Base-by-base conservation (phyloP, 2,329 filamentous ascomycete species). In the Dactylellina leptospora region DNA sequence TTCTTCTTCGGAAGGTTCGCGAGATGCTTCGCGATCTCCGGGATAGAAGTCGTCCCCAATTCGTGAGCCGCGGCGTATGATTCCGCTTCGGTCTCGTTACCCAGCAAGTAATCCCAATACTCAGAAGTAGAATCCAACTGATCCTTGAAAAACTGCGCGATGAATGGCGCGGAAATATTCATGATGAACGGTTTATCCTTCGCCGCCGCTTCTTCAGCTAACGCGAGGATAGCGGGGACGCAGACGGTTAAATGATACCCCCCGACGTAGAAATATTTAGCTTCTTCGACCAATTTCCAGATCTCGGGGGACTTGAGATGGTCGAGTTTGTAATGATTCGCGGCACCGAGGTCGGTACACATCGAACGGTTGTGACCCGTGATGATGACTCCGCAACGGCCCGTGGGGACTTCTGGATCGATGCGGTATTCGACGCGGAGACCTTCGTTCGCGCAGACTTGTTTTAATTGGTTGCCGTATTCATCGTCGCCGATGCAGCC, bases 191-290 rank as follows among this genome's bases (percentile, higher is more conserved):
- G 84, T 87, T 99, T 99, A 86, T 97, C 89, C 81, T 91, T 88
- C 75, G 85, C 83, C 38, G 92, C 93, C 68, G 95, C 93, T 82
- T 97, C 90, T 81, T 96, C 89, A 76, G 90, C 93, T 51, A 99
- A 86, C 75, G 92, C 91, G 84, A 93, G 84, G 79, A 96, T 92
- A 75, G 95, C 93, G 20, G 90, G 88, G 45, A 93, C 92, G 82
- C 89, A 96, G 79, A 99, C 95, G 42, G 95, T 99, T 84, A 99
- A 87, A 84, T 99, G 95, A 84, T 92, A 99, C 47, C 95, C 95
- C 78, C 95, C 95, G 74, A 99, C 88, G 79, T 96, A 99, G 85
- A 89, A 97, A 78, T 90, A 85, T 79, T 93, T 86, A 63, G 93
- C 93, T 77, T 90, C 88, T 86, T 97, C 87, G 71, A 95, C 95